These are phyloP conservation scores for Zygosaccharomyces pseudobailii DNA, from an alignment of 1,139 yeast genomes.

Conservation along the genomic window DNA sequence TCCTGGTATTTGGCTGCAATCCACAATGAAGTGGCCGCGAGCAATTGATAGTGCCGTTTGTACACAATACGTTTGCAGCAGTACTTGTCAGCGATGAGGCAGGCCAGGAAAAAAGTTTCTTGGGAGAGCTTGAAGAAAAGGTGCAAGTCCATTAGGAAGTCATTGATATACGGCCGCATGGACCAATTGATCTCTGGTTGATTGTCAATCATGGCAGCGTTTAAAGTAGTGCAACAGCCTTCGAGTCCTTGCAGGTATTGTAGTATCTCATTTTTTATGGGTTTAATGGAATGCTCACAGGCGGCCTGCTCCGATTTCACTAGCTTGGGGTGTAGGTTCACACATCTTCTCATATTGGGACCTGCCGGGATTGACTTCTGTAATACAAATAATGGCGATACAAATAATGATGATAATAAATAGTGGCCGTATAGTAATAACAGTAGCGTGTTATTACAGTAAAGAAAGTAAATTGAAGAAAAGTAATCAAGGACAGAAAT, in stretches of 20 bases:
- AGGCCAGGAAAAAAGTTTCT: slow-evolving; percentile 72
- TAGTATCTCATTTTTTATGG: slow-evolving; percentile 19
- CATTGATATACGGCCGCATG: slow-evolving; percentile 85
- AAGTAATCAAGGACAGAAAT: not conserved
- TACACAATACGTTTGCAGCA: slow-evolving; percentile 89
- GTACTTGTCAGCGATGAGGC: slow-evolving; percentile 83
- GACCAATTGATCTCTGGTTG: slow-evolving; percentile 93
- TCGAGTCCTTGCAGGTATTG: slow-evolving; percentile 15
- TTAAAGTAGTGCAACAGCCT: slow-evolving; percentile 9
- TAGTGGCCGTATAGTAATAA: not conserved
- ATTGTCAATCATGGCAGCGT: slow-evolving; percentile 59
- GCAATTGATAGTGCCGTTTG: slow-evolving; percentile 85
- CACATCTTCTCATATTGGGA: slow-evolving; percentile 10
- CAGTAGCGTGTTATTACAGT: not conserved
- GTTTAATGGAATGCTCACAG: slow-evolving; percentile 11
- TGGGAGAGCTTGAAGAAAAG: slow-evolving; percentile 66
- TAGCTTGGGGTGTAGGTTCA: slow-evolving; percentile 14
- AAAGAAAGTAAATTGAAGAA: not conserved
- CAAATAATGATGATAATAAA: not conserved
- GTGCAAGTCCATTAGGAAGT: slow-evolving; percentile 78
- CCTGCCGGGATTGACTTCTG: not conserved
- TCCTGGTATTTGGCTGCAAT: slow-evolving; percentile 92
- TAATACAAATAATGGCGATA: not conserved
- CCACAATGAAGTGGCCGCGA: slow-evolving; percentile 93
- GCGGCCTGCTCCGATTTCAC: slow-evolving; percentile 13